These are phyloP conservation scores for Auricularia sp. DNA, from an alignment of 768 basidiomycete genomes.

Conservation along the genomic window DNA sequence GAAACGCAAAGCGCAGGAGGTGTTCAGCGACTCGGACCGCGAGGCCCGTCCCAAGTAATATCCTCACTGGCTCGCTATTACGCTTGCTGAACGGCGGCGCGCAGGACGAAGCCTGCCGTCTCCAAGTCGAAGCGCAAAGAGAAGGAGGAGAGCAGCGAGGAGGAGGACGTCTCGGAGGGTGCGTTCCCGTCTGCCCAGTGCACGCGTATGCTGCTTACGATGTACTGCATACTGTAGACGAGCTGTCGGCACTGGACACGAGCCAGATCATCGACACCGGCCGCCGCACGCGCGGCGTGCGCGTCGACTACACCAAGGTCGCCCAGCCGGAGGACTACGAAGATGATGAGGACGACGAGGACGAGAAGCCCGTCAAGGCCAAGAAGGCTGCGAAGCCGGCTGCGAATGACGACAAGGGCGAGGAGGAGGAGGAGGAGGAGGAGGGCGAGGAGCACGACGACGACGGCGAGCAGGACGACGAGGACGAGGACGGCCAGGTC, in stretches of 20 bases:
- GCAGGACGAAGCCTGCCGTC: neutral
- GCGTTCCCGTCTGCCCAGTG: constrained; percentile 19
- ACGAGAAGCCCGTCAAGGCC: constrained; percentile 23
- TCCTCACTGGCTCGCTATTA: too few relatives aligned
- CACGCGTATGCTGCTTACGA: too few relatives aligned
- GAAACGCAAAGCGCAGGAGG: neutral
- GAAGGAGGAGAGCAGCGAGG: constrained; percentile 15
- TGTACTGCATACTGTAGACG: constrained; percentile 10
- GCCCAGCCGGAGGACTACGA: constrained; percentile 11
- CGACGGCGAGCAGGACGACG: constrained; percentile 28
- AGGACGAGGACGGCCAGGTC: constrained; percentile 18
- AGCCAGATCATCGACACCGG: constrained; percentile 12
- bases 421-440: constrained; percentile 15
- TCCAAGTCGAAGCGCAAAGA: neutral
- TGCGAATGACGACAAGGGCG: constrained; percentile 4
- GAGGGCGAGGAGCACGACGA: constrained; percentile 30
- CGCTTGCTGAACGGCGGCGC: neutral
- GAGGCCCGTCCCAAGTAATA: neutral
- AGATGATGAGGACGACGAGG: constrained; percentile 22
- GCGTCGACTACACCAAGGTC: constrained; percentile 21
- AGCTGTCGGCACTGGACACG: constrained; percentile 15
- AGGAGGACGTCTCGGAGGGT: constrained; percentile 16
- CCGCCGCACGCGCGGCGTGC: constrained; percentile 19
- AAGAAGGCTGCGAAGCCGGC: constrained; percentile 12
- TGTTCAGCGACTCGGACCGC: neutral